These are phyloP conservation scores for Wallemia hederae DNA, from an alignment of 1,284 basidiomycete species.

Conservation along the genomic window DNA sequence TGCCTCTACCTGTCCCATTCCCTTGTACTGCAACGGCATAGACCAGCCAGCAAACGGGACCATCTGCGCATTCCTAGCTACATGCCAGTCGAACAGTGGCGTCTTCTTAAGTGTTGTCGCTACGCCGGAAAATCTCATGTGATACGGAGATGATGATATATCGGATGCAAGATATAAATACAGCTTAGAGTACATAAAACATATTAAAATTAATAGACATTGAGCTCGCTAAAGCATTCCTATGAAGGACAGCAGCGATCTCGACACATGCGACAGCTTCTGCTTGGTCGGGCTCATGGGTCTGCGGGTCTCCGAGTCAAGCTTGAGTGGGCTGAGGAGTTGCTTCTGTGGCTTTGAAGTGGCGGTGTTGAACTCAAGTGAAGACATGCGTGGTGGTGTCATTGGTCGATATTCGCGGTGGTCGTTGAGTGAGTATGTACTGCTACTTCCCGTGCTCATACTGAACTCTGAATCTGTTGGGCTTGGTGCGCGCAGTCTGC, in stretches of 20 bases:
- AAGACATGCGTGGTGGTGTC: background rate
- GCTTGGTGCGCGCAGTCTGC: background rate
- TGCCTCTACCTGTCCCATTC: constrained; percentile 60
- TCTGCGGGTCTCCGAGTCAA: background rate
- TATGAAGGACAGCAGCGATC: background rate
- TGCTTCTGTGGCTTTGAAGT: background rate
- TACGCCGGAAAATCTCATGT: too few relatives aligned
- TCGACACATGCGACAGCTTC: background rate
- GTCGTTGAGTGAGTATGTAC: background rate
- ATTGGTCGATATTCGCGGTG: background rate
- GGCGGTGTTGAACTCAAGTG: background rate
- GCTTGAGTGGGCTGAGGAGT: background rate
- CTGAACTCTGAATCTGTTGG: background rate
- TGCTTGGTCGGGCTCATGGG: background rate
- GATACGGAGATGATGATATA: too few relatives aligned
- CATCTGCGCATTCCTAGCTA: constrained; percentile 66
- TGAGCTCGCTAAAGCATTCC: background rate
- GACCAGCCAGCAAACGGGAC: constrained; percentile 82
- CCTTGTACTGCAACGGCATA: constrained; percentile 74
- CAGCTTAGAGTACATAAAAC: too few relatives aligned
- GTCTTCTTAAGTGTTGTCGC: constrained; percentile 25
- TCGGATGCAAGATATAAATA: too few relatives aligned
- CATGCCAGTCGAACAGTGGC: constrained; percentile 68
- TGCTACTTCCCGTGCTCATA: background rate
- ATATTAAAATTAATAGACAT: background rate